A percentile compares a stretch with the other conserved stretches of the same genome.
Evolutionary conservation across 441 rosid species (phyloP).

Genomic region (Syzygium malaccense): DNA sequence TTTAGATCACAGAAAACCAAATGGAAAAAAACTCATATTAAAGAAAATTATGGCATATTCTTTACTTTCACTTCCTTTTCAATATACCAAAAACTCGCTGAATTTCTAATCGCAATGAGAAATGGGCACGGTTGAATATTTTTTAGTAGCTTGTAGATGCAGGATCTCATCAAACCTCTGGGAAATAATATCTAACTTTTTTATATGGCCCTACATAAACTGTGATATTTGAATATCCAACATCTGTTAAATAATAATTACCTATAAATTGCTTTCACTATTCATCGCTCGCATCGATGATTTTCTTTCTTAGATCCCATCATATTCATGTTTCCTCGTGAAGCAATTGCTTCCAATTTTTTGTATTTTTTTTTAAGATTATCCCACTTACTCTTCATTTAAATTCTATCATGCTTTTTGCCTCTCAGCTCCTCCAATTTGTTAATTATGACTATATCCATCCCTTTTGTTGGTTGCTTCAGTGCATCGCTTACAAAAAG

Average conservation of each 20-base stretch:
- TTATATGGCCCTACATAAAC: neutral
- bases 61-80: neutral
- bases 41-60: rapidly evolving
- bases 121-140: neutral
- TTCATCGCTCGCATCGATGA: rapidly evolving
- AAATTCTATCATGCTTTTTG: rapidly evolving
- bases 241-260: neutral
- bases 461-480: neutral
- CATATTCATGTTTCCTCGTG: rapidly evolving
- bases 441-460: neutral
- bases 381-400: neutral
- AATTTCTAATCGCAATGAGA: rapidly evolving
- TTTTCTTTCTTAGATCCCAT: rapidly evolving
- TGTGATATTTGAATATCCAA: rapidly evolving
- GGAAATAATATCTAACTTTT: rapidly evolving
- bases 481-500: neutral
- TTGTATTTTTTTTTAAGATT: neutral
- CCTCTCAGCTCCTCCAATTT: rapidly evolving
- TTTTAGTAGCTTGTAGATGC: neutral
- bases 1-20: neutral
- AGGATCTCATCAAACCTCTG: rapidly evolving
- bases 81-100: neutral
- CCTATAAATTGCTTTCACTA: neutral
- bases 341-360: neutral
- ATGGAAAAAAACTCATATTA: neutral